Evolutionary conservation across 2,329 filamentous ascomycete species (phyloP).

Genomic region (Cyclaneusma minus): DNA sequence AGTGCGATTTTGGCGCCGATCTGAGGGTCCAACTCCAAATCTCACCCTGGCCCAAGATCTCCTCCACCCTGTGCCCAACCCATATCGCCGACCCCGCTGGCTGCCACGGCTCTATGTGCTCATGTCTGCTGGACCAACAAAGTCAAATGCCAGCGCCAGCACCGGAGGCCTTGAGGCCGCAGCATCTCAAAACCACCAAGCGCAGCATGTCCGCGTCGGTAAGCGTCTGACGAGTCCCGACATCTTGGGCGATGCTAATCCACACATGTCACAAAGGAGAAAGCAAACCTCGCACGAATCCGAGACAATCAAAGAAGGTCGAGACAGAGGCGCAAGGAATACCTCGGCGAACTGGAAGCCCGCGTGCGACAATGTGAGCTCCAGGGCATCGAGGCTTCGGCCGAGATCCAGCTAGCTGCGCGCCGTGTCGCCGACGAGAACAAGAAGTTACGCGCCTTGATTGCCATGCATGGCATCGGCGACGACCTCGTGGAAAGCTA

Average conservation of each 20-base stretch:
- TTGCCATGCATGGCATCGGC: slow-evolving; percentile 39
- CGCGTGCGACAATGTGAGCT: slow-evolving; percentile 47
- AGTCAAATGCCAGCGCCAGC: neutral
- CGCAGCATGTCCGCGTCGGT: neutral
- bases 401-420: slow-evolving; percentile 58
- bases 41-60: too few species aligned
- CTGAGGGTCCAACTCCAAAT: too few species aligned
- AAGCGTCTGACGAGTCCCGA: neutral
- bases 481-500: slow-evolving; percentile 39
- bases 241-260: neutral
- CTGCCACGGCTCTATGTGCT: too few species aligned
- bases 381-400: slow-evolving; percentile 49
- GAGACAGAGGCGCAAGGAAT: slow-evolving; percentile 59
- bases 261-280: slow-evolving; percentile 5
- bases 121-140: too few species aligned
- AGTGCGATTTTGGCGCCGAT: too few species aligned
- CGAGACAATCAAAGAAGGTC: slow-evolving; percentile 65
- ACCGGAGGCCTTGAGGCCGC: neutral
- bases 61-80: too few species aligned
- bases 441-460: slow-evolving; percentile 40
- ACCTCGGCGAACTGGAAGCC: slow-evolving; percentile 52
- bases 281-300: slow-evolving; percentile 36
- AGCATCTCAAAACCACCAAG: neutral
- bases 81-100: too few species aligned
- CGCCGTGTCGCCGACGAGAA: slow-evolving; percentile 57